Percentiles rank a stretch among this genome's conserved stretches.
phyloP scores from a whole-genome alignment of 176 grass and related monocot genomes.

The Carex littledalei region DNA sequence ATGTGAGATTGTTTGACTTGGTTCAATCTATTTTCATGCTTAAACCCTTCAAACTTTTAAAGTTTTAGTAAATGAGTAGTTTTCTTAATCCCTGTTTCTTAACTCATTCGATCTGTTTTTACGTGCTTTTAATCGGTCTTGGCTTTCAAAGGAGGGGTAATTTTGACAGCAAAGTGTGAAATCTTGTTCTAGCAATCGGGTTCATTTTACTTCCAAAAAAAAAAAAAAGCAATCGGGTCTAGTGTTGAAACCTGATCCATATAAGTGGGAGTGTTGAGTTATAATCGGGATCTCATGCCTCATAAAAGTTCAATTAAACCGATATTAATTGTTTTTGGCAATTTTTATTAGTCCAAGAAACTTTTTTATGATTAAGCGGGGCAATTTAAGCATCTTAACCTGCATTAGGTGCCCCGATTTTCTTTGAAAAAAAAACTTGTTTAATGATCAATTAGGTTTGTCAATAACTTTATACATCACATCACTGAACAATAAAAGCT shows the following conservation, averaged over 20 bases:
- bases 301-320: neutral
- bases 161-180: neutral
- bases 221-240: neutral
- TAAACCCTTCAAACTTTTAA: neutral
- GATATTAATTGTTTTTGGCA: slow-evolving; percentile 1
- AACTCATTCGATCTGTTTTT: slow-evolving; percentile 13
- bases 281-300: neutral
- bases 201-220: neutral
- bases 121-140: neutral
- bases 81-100: neutral
- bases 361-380: neutral
- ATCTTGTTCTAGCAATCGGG: neutral
- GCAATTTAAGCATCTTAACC: neutral
- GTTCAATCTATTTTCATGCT: neutral
- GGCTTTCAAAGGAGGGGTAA: neutral
- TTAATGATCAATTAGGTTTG: neutral
- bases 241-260: neutral
- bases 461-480: neutral
- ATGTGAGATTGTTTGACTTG: slow-evolving; percentile 3
- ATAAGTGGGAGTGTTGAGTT: neutral
- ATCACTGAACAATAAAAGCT: neutral
- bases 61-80: neutral
- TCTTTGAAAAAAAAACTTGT: neutral
- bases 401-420: neutral
- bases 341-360: slow-evolving; percentile 2